Evolutionary conservation across 139 green algal species (phyloP), one percentile per base, ranked within the genome.

Genomic region (Volvox africanus): DNA sequence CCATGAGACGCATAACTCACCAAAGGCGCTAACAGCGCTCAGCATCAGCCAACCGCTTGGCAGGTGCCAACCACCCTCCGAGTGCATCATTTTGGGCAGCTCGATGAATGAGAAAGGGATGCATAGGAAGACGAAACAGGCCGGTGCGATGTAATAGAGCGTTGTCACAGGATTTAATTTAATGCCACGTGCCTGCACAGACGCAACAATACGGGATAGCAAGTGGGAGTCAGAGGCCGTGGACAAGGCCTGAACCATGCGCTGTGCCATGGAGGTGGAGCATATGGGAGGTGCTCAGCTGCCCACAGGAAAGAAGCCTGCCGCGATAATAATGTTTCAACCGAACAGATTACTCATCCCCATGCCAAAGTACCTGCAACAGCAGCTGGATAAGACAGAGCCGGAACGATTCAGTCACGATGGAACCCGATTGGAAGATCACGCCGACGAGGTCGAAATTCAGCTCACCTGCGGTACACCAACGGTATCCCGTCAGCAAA

Each of bases 121-220:
- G n/a, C 91, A 35, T 24, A 97, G 88, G 89, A 93, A 97, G 2
- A 79, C 76, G n/a, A 96, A 94, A 91, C 95, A 97, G 11, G 88
- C 91, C 36, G 96, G 96, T 16, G 95, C 91, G 22, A 98, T 93
- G 88, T 97, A 96, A 89, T 97, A 98, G 81, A 98, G 92, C 30
- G 96, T 98, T 61, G 95, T 97, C 88, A 99, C 97, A 68, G 97
- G 96, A 94, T 99, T 99, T 9, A 99, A 88, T 78, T 96, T 97
- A 50, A 99, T 94, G 37, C 97, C 97, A 14, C 93, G 91, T 26
- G 89, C 77, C 89, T 97, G 95, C 37, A 98, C 88, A 84, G 28
- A 28, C 14, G 3, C 32, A 68, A 65, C 18, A 55, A 55, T 55
- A 55, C 44, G 44, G 44, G 44, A 55, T 9, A 55, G 44, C 44